phyloP scores from a whole-genome alignment of 225 moss, liverwort and hornwort species.

The Physcomitrium patens region DNA sequence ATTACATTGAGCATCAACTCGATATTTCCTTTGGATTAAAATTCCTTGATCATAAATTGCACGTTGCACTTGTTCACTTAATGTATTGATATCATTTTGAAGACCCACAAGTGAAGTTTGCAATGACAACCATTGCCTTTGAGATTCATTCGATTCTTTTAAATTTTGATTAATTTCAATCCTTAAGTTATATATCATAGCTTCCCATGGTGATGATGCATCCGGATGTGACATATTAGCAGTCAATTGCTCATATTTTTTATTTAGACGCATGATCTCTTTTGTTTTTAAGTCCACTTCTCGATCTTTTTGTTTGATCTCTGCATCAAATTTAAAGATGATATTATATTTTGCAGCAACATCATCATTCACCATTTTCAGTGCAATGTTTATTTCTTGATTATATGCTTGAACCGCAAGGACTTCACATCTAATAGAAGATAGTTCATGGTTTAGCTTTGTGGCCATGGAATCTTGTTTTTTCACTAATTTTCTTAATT shows the following conservation, averaged over 20 bases:
- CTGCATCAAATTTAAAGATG: constrained; percentile 67
- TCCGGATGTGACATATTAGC: constrained; percentile 37
- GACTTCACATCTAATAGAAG: constrained; percentile 70
- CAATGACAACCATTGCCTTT: constrained; percentile 76
- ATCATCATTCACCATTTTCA: constrained; percentile 60
- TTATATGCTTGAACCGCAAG: constrained; percentile 77
- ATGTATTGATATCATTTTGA: constrained; percentile 69
- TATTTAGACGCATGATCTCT: constrained; percentile 68
- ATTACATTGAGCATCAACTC: constrained; percentile 62
- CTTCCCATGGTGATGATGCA: constrained; percentile 77
- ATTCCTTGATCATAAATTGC: constrained; percentile 55
- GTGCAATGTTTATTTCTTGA: constrained; percentile 46
- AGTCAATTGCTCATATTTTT: constrained; percentile 59
- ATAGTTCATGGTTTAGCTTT: constrained; percentile 70
- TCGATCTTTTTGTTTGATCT: constrained; percentile 62
- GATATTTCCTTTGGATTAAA: constrained; percentile 55
- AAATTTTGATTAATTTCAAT: constrained; percentile 58
- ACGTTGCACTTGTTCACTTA: constrained; percentile 63
- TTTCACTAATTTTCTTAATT: constrained; percentile 58
- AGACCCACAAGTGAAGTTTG: constrained; percentile 68
- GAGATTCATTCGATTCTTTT: constrained; percentile 71
- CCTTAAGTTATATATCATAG: constrained; percentile 70
- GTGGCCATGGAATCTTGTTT: constrained; percentile 76
- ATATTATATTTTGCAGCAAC: constrained; percentile 69
- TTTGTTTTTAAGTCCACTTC: constrained; percentile 85